phyloP scores from a whole-genome alignment of 179 eudicot species.

The Amaranthus tricolor region DNA sequence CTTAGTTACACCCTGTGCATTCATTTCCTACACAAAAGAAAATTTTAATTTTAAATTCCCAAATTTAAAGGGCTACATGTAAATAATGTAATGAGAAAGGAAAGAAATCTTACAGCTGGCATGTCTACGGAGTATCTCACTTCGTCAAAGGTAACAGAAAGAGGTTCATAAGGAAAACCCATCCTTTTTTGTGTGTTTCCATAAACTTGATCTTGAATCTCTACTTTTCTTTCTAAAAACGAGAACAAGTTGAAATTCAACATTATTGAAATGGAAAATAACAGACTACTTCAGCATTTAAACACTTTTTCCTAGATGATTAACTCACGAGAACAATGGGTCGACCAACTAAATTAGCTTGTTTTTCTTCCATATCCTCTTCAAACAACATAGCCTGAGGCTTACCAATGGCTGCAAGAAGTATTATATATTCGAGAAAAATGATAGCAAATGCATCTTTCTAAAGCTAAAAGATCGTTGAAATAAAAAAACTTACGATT shows the following conservation, averaged over 20 bases:
- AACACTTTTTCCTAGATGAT: no score
- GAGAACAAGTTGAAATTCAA: background rate
- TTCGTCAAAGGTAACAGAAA: conserved; percentile 52
- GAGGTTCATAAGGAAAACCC: conserved; percentile 62
- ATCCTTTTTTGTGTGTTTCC: conserved; percentile 38
- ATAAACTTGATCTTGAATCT: background rate
- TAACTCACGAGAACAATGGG: background rate
- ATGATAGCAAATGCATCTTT: no score
- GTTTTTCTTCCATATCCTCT: no score
- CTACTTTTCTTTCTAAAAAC: background rate
- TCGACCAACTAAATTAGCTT: no score
- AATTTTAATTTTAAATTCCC: background rate
- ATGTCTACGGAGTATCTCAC: conserved; percentile 58
- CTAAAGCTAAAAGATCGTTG: no score
- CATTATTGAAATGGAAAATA: no score
- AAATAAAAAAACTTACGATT: no score
- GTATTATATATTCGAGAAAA: no score
- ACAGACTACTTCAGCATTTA: no score
- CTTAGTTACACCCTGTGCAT: background rate
- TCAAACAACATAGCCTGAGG: no score
- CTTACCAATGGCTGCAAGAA: no score
- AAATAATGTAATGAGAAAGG: background rate
- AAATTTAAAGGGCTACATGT: no score
- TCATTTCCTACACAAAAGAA: conserved; percentile 2
- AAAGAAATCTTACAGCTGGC: conserved; percentile 43